These are phyloP conservation scores for Biscogniauxia marginata DNA, from an alignment of 2,329 filamentous ascomycete genomes.

Conservation along the genomic window DNA sequence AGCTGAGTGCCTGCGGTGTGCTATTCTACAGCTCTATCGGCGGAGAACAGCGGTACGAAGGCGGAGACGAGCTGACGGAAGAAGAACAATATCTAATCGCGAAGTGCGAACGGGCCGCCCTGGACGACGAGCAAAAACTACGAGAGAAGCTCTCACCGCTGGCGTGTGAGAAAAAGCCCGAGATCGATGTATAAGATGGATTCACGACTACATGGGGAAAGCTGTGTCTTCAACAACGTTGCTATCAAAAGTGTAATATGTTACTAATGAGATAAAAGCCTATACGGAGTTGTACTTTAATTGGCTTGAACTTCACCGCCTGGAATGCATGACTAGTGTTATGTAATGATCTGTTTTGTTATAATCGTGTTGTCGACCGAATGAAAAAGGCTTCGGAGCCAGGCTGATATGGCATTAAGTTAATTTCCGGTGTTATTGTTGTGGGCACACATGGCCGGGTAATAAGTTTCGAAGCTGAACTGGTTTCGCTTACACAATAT, in stretches of 20 bases:
- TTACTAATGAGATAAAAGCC: neutral
- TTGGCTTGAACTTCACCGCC: too few species aligned
- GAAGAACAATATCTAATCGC: neutral
- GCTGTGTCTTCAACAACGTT: neutral
- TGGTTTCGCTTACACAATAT: neutral
- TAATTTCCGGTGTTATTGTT: neutral
- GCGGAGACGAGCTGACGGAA: neutral
- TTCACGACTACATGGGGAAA: neutral
- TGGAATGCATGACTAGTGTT: too few species aligned
- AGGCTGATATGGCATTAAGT: neutral
- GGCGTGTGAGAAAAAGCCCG: neutral
- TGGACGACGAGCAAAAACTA: neutral
- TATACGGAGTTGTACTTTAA: too few species aligned
- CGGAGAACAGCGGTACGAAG: constrained; percentile 14
- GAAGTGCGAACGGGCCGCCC: neutral
- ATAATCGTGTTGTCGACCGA: too few species aligned
- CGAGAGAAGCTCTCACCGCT: neutral
- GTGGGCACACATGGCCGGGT: neutral
- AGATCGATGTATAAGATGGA: neutral
- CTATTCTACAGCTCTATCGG: constrained; percentile 18
- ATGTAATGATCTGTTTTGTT: too few species aligned
- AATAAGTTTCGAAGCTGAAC: neutral
- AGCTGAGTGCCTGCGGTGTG: constrained; percentile 6
- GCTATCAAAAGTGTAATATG: neutral
- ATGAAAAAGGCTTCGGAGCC: neutral